phyloP scores from a whole-genome alignment of 2,329 filamentous ascomycete genomes.

The Cordyceps pruinosa region DNA sequence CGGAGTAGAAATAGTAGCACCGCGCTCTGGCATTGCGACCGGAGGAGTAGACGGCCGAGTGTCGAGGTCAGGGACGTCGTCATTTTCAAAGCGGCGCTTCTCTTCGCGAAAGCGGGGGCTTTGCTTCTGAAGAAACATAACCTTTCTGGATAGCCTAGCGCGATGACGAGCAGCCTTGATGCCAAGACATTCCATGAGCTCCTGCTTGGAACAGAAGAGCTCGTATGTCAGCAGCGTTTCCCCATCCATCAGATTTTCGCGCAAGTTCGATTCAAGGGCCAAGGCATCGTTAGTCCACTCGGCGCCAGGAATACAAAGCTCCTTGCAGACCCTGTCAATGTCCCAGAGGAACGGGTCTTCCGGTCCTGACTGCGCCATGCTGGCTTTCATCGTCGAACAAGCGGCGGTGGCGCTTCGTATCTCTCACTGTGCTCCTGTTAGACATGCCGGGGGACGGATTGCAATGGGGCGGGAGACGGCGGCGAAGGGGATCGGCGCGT shows the following conservation, averaged over 20 bases:
- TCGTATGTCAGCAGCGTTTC: constrained; percentile 52
- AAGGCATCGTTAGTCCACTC: constrained; percentile 45
- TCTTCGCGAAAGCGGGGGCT: constrained; percentile 41
- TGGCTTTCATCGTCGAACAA: background rate
- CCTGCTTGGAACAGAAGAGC: constrained; percentile 42
- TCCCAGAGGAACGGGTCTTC: constrained; percentile 71
- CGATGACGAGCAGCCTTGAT: constrained; percentile 53
- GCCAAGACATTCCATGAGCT: constrained; percentile 47
- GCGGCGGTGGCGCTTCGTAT: background rate
- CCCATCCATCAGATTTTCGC: constrained; percentile 59
- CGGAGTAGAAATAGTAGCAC: background rate
- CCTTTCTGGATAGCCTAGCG: constrained; percentile 48
- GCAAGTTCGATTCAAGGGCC: constrained; percentile 47
- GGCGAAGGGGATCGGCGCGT: background rate
- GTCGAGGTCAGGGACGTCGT: background rate
- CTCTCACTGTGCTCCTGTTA: background rate
- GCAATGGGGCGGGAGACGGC: background rate
- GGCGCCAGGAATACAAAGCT: constrained; percentile 51
- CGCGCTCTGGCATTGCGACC: background rate
- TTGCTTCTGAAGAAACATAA: constrained; percentile 45
- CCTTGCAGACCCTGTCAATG: constrained; percentile 56
- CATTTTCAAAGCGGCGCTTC: background rate
- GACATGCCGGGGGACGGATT: background rate
- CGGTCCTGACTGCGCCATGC: constrained; percentile 22
- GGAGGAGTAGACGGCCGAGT: background rate